A percentile compares a stretch with the other conserved stretches of the same genome.
Evolutionary conservation across 2,329 filamentous ascomycete genomes (phyloP).

Genomic region (Tothia fuscella): DNA sequence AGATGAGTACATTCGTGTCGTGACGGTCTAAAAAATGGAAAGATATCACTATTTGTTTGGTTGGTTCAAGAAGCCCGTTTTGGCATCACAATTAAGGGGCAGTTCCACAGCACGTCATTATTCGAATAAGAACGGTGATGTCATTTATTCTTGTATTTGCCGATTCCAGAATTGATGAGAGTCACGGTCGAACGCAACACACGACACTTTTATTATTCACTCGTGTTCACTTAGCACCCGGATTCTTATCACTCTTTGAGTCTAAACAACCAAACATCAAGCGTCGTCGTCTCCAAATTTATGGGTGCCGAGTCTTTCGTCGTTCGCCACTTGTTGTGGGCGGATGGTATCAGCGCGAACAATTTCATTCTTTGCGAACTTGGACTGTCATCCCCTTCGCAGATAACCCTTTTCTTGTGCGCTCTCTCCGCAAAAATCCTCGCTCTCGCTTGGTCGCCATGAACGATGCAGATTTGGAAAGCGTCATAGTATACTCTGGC

Average conservation of each 20-base stretch:
- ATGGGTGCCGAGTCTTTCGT: constrained; percentile 12
- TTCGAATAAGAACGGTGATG: too few species aligned
- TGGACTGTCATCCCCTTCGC: constrained; percentile 30
- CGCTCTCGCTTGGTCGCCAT: constrained; percentile 33
- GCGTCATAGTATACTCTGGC: constrained; percentile 31
- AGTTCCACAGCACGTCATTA: too few species aligned
- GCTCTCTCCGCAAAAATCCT: constrained; percentile 30
- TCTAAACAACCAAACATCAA: constrained; percentile 13
- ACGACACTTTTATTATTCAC: too few species aligned
- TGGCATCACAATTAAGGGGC: too few species aligned
- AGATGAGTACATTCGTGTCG: too few species aligned
- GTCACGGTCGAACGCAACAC: too few species aligned
- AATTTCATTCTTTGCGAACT: constrained; percentile 18
- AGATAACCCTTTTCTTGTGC: constrained; percentile 24
- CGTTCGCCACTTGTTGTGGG: constrained; percentile 12
- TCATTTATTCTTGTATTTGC: too few species aligned
- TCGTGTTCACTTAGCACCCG: too few species aligned
- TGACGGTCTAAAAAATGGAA: too few species aligned
- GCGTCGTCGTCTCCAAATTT: constrained; percentile 11
- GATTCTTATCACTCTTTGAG: not conserved
- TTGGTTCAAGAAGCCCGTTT: too few species aligned
- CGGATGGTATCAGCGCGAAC: constrained; percentile 11
- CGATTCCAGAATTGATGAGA: too few species aligned
- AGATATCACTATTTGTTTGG: too few species aligned
- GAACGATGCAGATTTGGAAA: constrained; percentile 30